phyloP scores from a whole-genome alignment of 164 flowering plant species.

The Platanus orientalis region DNA sequence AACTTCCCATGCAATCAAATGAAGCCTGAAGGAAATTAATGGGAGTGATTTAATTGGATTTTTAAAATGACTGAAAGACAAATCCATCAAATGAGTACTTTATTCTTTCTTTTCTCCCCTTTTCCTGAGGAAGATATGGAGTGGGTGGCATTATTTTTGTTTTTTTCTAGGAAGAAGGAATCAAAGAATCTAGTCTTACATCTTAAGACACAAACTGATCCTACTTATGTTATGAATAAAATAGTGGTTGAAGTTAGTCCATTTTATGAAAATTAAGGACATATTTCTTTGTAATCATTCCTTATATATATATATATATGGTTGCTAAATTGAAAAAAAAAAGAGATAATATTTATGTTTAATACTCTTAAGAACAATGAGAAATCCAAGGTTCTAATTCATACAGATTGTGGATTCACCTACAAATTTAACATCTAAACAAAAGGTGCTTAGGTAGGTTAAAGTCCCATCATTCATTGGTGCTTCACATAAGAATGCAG shows the following conservation, averaged over 20 bases:
- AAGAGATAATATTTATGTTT: too few relatives aligned
- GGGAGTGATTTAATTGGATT: slow-evolving; percentile 34
- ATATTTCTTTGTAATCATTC: background rate
- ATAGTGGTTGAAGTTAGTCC: slow-evolving; percentile 14
- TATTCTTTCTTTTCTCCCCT: slow-evolving; percentile 14
- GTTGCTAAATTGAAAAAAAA: too few relatives aligned
- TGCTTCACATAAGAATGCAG: too few relatives aligned
- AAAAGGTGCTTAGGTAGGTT: too few relatives aligned
- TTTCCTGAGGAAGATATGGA: slow-evolving; percentile 31
- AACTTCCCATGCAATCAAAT: too few relatives aligned
- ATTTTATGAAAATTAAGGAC: background rate
- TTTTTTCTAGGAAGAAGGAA: slow-evolving; percentile 59
- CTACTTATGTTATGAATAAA: slow-evolving; percentile 8
- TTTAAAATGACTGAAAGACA: slow-evolving; percentile 39
- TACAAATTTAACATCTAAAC: too few relatives aligned
- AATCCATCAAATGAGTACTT: slow-evolving; percentile 23
- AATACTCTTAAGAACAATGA: too few relatives aligned
- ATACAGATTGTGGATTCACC: too few relatives aligned
- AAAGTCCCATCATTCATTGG: too few relatives aligned
- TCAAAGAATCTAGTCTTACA: slow-evolving; percentile 74
- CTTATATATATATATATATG: background rate
- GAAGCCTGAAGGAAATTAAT: slow-evolving; percentile 25
- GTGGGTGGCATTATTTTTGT: slow-evolving; percentile 71
- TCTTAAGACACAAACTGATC: slow-evolving; percentile 41
- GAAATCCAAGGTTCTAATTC: too few relatives aligned